Evolutionary conservation across 2,329 filamentous ascomycete genomes (phyloP).

Genomic region (Fusarium dimerum): DNA sequence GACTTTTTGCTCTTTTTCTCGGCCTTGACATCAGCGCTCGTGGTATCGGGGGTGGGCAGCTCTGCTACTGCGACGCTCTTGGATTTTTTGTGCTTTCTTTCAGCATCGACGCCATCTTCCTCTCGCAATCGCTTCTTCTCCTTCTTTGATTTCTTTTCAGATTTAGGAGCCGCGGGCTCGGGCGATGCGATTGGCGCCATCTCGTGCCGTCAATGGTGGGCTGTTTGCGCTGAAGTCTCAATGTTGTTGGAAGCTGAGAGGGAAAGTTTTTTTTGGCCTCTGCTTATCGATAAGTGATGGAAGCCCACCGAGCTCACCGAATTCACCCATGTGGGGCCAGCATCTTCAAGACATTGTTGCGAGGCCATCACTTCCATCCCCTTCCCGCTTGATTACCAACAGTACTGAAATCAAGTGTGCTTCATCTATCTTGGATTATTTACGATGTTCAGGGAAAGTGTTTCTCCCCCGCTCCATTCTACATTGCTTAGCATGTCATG

Average conservation of each 20-base stretch:
- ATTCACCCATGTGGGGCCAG: conserved; percentile 4
- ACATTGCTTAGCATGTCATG: no score
- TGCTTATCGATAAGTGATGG: conserved; percentile 21
- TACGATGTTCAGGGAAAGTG: no score
- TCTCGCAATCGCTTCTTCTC: conserved; percentile 49
- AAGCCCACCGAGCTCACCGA: conserved; percentile 19
- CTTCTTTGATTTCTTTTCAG: conserved; percentile 44
- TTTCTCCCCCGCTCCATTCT: no score
- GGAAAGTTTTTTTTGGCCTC: conserved; percentile 26
- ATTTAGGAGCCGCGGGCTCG: conserved; percentile 32
- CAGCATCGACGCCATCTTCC: conserved; percentile 42
- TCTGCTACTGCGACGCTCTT: conserved; percentile 44
- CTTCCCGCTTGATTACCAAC: no score
- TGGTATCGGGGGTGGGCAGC: conserved; percentile 20
- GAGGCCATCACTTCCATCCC: no score
- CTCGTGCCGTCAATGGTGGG: conserved; percentile 16
- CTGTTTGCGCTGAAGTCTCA: conserved; percentile 12
- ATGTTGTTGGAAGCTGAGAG: conserved; percentile 11
- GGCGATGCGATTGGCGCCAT: conserved; percentile 38
- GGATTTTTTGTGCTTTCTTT: conserved; percentile 52
- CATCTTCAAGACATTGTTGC: not conserved
- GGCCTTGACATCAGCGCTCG: conserved; percentile 34
- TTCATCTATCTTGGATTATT: no score
- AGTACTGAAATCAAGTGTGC: no score
- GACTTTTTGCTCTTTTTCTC: conserved; percentile 35